These are phyloP conservation scores for Intubia oerlemansii DNA, from an alignment of 2,329 filamentous ascomycete species.

Conservation along the genomic window DNA sequence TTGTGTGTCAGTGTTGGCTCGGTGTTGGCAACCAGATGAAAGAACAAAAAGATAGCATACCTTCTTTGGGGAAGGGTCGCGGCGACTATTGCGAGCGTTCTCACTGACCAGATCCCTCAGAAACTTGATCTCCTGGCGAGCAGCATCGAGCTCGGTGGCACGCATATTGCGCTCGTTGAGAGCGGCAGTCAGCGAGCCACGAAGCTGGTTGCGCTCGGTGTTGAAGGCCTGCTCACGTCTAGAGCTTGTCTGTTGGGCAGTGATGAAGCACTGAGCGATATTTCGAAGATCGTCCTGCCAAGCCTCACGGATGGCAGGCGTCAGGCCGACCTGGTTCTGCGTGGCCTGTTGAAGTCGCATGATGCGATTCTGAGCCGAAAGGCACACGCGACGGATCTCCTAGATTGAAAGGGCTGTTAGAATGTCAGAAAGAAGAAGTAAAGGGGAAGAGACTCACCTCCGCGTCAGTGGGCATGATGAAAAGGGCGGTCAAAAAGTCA, in stretches of 20 bases:
- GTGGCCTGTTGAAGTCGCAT: conserved; percentile 8
- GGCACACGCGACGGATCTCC: conserved; percentile 7
- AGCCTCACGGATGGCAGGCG: conserved; percentile 1
- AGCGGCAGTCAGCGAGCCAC: conserved; percentile 4
- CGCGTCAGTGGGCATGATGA: too few relatives aligned
- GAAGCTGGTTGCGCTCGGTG: conserved; percentile 6
- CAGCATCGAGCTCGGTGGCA: conserved; percentile 1
- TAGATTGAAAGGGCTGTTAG: too few relatives aligned
- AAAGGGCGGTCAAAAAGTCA: too few relatives aligned
- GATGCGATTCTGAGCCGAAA: conserved; percentile 7
- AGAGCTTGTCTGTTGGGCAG: conserved; percentile 6
- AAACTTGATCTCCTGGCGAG: conserved; percentile 5
- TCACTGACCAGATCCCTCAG: conserved; percentile 3
- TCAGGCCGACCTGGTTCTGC: conserved; percentile 7
- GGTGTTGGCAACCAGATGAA: too few relatives aligned
- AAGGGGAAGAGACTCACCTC: too few relatives aligned
- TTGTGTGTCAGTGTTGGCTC: too few relatives aligned
- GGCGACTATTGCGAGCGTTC: too few relatives aligned
- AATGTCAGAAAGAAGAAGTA: too few relatives aligned
- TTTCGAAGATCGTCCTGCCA: conserved; percentile 6
- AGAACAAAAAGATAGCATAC: too few relatives aligned
- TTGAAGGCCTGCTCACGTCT: conserved; percentile 5
- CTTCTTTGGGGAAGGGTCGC: too few relatives aligned
- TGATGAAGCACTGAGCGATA: conserved; percentile 8
- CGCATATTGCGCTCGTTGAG: conserved; percentile 6